Evolutionary conservation across 805 yeast genomes (phyloP).

Genomic region (Myxozyma vanderwaltii): DNA sequence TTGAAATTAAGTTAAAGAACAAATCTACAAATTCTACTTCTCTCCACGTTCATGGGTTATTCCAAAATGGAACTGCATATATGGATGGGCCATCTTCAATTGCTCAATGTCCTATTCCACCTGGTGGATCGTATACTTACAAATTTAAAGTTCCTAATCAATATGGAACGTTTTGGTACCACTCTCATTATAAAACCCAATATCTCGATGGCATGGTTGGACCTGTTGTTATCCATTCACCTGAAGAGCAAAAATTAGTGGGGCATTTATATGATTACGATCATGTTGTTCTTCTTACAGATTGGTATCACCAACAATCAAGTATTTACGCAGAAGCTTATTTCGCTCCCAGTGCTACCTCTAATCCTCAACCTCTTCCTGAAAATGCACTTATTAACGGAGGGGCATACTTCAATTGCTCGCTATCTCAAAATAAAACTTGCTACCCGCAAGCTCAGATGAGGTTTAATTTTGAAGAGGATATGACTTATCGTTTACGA

Average conservation of each 20-base stretch:
- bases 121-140: slow-evolving; percentile 49
- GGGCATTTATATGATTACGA: slow-evolving; percentile 22
- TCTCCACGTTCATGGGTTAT: slow-evolving; percentile 58
- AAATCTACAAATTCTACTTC: slow-evolving; percentile 44
- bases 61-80: slow-evolving; percentile 50
- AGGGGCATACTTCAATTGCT: slow-evolving; percentile 14
- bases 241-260: neutral
- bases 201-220: slow-evolving; percentile 70
- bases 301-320: slow-evolving; percentile 18
- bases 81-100: slow-evolving; percentile 56
- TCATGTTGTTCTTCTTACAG: slow-evolving; percentile 14
- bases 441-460: slow-evolving; percentile 32
- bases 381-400: slow-evolving; percentile 24
- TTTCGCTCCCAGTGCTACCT: slow-evolving; percentile 46
- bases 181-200: slow-evolving; percentile 60
- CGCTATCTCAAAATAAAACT: slow-evolving; percentile 29
- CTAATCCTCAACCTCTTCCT: slow-evolving; percentile 2
- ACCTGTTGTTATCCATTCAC: slow-evolving; percentile 46
- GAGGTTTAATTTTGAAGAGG: slow-evolving; percentile 10
- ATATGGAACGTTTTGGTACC: slow-evolving; percentile 59
- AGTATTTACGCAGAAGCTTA: slow-evolving; percentile 1
- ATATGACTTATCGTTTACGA: slow-evolving; percentile 19
- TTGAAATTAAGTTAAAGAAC: slow-evolving; percentile 47
- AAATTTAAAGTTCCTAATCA: slow-evolving; percentile 47
- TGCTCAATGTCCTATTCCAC: slow-evolving; percentile 53